Evolutionary conservation across 192 early-diverging fungal species (phyloP), one percentile per base, ranked within the genome.

Genomic region (Gryganskiella cystojenkinii): DNA sequence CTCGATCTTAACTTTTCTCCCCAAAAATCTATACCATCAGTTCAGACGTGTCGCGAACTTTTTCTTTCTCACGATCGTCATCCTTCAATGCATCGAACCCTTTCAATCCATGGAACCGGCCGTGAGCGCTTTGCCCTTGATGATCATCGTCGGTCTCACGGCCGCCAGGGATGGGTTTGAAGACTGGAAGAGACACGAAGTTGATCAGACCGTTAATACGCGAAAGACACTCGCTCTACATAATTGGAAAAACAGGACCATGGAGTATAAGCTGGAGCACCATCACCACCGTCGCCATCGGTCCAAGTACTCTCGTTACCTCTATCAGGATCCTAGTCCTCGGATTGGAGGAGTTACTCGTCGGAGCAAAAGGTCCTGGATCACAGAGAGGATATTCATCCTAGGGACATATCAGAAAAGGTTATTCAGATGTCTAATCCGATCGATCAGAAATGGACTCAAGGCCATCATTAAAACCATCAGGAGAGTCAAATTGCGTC

Each of bases 11-110:
- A 90, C 90, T 0, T 99, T 98, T 81, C 76, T 99, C 4, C 96
- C 96, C n/a, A 96, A 95, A 71, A 97, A 97, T 56, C 74, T 99
- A 49, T 93, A 93, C 71, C 95, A 97, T 85, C 96, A 99, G 84
- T 99, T 99, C 80, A 89, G 93, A 1, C 84, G 90, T 27, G 85
- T 96, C 10, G 97, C 97, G 51, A 99, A 99, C 74, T 87, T 97
- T 31, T 99, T 95, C 71, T 99, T 99, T 79, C 78, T 96, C 35
- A 86, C 89, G 53, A 60, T 97, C 37, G 92, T 95, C 10, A 85
- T 96, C 20, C 84, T 97, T 37, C 95, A 97, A 87, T 86, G 89
- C 34, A 81, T 86, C 49, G 83, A 79, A 4, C 56, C 79, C 58
- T 84, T 86, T 54, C 79, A 69, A 42, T 82, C 81, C 0, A 91